These are phyloP conservation scores for Wickerhamomyces chambardii DNA, from an alignment of 805 yeast genomes.

Conservation along the genomic window DNA sequence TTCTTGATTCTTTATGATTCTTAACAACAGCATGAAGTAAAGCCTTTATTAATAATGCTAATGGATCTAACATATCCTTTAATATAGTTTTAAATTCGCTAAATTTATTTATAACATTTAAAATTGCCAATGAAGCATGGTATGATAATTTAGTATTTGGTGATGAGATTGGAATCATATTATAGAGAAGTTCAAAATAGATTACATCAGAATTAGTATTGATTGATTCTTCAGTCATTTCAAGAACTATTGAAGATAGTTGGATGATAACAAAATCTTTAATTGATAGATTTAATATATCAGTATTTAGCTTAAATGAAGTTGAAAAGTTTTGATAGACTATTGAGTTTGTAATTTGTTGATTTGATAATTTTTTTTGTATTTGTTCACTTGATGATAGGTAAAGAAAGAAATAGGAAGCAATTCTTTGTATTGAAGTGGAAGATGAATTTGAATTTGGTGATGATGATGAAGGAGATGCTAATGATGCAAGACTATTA, in stretches of 20 bases:
- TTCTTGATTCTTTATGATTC: conserved; percentile 40
- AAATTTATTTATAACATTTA: conserved; percentile 27
- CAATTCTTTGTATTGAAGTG: conserved; percentile 31
- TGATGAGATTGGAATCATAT: conserved; percentile 37
- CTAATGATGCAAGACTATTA: neutral
- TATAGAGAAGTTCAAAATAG: conserved; percentile 51
- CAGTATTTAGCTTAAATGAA: neutral
- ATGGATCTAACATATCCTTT: conserved; percentile 37
- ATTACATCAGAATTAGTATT: conserved; percentile 28
- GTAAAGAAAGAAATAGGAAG: conserved; percentile 43
- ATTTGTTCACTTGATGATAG: conserved; percentile 32
- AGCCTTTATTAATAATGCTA: conserved; percentile 52
- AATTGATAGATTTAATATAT: conserved; percentile 29
- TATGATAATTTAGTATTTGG: conserved; percentile 35
- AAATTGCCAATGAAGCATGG: conserved; percentile 34
- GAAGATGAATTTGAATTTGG: conserved; percentile 9
- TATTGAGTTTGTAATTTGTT: conserved; percentile 5
- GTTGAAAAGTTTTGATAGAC: conserved; percentile 14
- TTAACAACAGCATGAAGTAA: conserved; percentile 43
- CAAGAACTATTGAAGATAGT: conserved; percentile 30
- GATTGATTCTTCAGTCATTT: conserved; percentile 22
- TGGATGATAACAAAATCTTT: conserved; percentile 58
- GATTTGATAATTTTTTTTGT: conserved; percentile 30
- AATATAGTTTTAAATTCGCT: conserved; percentile 15
- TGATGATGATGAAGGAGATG: neutral